Base-by-base conservation (phyloP, 2,329 filamentous ascomycete species). In the Cercospora sp. region DNA sequence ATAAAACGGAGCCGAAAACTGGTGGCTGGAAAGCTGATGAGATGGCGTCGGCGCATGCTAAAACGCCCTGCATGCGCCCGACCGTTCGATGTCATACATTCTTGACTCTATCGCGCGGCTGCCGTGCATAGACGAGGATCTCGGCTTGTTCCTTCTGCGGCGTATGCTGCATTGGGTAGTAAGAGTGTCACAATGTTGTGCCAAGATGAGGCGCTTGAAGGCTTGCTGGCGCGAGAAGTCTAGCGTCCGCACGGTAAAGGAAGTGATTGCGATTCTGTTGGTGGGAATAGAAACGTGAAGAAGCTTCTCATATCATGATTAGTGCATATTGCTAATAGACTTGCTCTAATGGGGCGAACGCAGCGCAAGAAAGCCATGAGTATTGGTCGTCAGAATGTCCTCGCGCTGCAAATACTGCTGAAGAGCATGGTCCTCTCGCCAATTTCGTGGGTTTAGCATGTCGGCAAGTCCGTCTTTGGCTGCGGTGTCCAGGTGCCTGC, bases 401-500 rank as follows among this genome's bases (percentile, higher is more conserved):
- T 83, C 78, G 0, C 73, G 64, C 9, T 79, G 33, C 31, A 84
- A 73, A 76, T 81, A 85, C 9, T 71, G 63, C 69, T 82, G 77
- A 16, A 82, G 73, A 5, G 63, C 68, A 28, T 68, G 8, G 62
- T 79, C 31, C 4, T 3, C 10, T 1, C 12, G 31, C 31, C 31
- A 33, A 1, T 1, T 13, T 13, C 4, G 31, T 33, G 31, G 12
- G 12, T 33, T 33, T 3, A 33, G 71, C 60, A 73, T 81, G 73
- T 26, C 3, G 16, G n/a, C 75, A 64, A 62, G 59, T 7, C 30
- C 72, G 45, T 63, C 68, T 60, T 65, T 77, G 67, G 60, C 79
- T 71, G 78, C 77, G 71, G 89, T 90, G 79, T 95, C 92, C 57
- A 94, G 84, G 78, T 97, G 94, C 67, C 87, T 85, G 0, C 91